Evolutionary conservation across 345 rosid genomes (phyloP), one percentile per base, ranked within the genome.

Genomic region (Lepidium didymum): DNA sequence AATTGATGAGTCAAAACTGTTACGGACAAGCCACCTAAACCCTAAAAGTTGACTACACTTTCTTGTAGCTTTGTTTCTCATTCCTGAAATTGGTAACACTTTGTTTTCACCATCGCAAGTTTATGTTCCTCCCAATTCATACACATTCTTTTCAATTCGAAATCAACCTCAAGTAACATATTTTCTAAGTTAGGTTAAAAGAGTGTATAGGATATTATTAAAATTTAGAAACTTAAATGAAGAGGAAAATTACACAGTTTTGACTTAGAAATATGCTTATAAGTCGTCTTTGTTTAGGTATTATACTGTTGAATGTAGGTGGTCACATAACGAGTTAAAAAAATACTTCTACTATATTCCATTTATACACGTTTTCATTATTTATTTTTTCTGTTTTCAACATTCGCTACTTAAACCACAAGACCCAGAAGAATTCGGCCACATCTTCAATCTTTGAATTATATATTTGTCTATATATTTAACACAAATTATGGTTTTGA

Each of bases 271-370:
- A n/a, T n/a, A n/a, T n/a, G n/a, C n/a, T n/a, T n/a, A n/a, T n/a
- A n/a, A 23, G 34, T 45, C 27, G 36, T 64, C 70, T 64, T 72
- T 72, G 65, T 56, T 38, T 72, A 56, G 70, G 70, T 64, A 19
- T 64, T 13, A 47, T 64, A 56, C 64, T 37, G 76, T 46, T 72
- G 76, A 23, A 72, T 45, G 70, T 56, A 55, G 70, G 76, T 72
- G 50, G 29, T 64, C 51, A 63, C 56, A 63, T 43, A 43, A 3
- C 27, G 6, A 34, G 8, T 18, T n/a, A 35, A 44, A 71, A 7
- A 62, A 44, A 36, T 46, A 9, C 29, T 25, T 35, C 40, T n/a
- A 37, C 29, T 10, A 35, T 21, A 54, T 43, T 62, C 11, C 44
- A 7, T 10, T 7, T 33, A 42, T 42, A 69, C 36, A 12, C 8